phyloP scores from a whole-genome alignment of 2,329 filamentous ascomycete genomes.

The Fusarium burgessii region DNA sequence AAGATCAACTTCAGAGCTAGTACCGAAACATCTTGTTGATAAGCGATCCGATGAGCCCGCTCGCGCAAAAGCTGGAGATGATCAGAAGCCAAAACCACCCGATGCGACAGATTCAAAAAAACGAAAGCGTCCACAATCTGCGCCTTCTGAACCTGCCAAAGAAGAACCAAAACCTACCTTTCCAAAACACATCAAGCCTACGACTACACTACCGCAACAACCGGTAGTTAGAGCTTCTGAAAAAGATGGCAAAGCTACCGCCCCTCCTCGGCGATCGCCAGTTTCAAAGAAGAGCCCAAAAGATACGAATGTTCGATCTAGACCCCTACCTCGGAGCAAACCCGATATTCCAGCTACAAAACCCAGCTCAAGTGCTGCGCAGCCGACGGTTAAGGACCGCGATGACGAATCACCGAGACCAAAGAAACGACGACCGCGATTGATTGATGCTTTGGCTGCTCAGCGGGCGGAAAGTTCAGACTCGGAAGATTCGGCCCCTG shows the following conservation, averaged over 20 bases:
- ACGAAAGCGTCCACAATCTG: slow-evolving; percentile 40
- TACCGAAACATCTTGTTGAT: slow-evolving; percentile 15
- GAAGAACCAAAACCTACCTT: slow-evolving; percentile 6
- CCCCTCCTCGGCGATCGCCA: not conserved
- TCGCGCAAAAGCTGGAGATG: slow-evolving; percentile 8
- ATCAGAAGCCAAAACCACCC: slow-evolving; percentile 13
- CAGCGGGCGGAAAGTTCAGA: slow-evolving; percentile 54
- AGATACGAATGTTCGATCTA: slow-evolving; percentile 2
- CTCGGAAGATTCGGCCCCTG: slow-evolving; percentile 42
- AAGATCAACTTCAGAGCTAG: slow-evolving; percentile 34
- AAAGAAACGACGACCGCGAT: slow-evolving; percentile 46
- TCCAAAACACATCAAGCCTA: slow-evolving; percentile 24
- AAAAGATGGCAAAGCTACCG: slow-evolving; percentile 1
- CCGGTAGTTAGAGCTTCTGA: slow-evolving; percentile 12
- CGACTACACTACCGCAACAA: slow-evolving; percentile 22
- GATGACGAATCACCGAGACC: slow-evolving; percentile 18
- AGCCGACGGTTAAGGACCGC: not conserved
- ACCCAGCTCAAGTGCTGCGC: not conserved
- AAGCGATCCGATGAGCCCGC: slow-evolving; percentile 13
- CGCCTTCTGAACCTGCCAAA: slow-evolving; percentile 8
- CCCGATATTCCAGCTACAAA: slow-evolving; percentile 15
- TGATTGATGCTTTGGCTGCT: slow-evolving; percentile 59
- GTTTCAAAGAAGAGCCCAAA: slow-evolving; percentile 24
- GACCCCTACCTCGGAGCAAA: slow-evolving; percentile 17
- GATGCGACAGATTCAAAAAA: slow-evolving; percentile 40